These are phyloP conservation scores for Teratosphaeria zuluensis DNA, from an alignment of 2,329 filamentous ascomycete species.

Conservation along the genomic window DNA sequence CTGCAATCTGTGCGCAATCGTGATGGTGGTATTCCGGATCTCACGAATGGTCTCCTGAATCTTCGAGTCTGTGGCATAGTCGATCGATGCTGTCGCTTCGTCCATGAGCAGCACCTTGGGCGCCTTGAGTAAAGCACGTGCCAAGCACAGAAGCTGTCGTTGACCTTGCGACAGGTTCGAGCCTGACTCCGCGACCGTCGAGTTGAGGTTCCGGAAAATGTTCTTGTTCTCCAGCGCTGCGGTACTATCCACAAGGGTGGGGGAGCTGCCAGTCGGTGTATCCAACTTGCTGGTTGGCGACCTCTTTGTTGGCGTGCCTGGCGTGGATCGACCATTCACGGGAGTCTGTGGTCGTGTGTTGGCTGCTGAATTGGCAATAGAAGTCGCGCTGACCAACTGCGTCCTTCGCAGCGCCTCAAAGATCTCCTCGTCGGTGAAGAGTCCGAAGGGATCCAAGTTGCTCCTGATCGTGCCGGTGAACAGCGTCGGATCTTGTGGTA, in stretches of 20 bases:
- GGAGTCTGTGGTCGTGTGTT: slow-evolving; percentile 27
- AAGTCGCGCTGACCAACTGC: slow-evolving; percentile 61
- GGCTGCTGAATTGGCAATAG: slow-evolving; percentile 35
- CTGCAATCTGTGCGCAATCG: slow-evolving; percentile 88
- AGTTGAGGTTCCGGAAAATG: slow-evolving; percentile 78
- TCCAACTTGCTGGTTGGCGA: slow-evolving; percentile 17
- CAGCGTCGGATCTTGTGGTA: slow-evolving; percentile 90
- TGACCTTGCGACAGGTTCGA: slow-evolving; percentile 94
- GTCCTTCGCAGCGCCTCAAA: slow-evolving; percentile 79
- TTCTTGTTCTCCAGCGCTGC: slow-evolving; percentile 72
- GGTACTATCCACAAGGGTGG: slow-evolving; percentile 6
- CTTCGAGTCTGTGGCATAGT: slow-evolving; percentile 90
- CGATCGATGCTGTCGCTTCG: slow-evolving; percentile 93
- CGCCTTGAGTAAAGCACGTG: slow-evolving; percentile 80
- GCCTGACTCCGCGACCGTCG: slow-evolving; percentile 78
- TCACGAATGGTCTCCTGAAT: slow-evolving; percentile 96
- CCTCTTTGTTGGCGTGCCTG: slow-evolving; percentile 18
- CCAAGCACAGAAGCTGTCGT: slow-evolving; percentile 85
- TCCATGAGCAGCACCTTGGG: slow-evolving; percentile 98
- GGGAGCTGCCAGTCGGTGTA: slow-evolving; percentile 2
- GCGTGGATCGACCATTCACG: slow-evolving; percentile 10
- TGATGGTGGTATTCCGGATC: slow-evolving; percentile 83
- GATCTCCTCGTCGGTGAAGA: slow-evolving; percentile 84
- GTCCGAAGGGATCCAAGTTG: slow-evolving; percentile 85
- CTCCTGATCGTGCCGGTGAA: slow-evolving; percentile 86